phyloP scores from a whole-genome alignment of 805 yeast species.

The Millerozyma acaciae region DNA sequence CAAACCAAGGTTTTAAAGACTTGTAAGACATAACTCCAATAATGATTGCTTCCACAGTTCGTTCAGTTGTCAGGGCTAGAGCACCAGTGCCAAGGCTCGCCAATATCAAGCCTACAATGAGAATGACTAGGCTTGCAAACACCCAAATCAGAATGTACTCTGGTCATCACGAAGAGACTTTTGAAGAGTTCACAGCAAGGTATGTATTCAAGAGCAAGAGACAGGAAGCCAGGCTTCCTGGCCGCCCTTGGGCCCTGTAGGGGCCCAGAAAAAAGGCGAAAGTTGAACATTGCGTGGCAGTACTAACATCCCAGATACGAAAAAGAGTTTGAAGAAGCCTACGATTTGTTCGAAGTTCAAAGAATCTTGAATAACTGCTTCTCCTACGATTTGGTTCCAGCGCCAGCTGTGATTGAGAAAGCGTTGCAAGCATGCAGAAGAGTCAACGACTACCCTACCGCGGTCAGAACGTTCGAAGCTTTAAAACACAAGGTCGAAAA shows the following conservation, averaged over 20 bases:
- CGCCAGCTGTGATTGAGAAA: conserved; percentile 92
- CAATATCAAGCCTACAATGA: conserved; percentile 21
- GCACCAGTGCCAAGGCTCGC: conserved; percentile 25
- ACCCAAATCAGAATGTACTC: conserved; percentile 65
- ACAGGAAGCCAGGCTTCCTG: too few species aligned
- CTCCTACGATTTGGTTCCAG: conserved; percentile 97
- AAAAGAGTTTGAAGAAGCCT: conserved; percentile 78
- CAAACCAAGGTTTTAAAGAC: too few species aligned
- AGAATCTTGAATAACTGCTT: conserved; percentile 97
- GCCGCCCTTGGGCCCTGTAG: not conserved
- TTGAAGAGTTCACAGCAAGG: conserved; percentile 88
- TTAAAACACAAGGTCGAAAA: conserved; percentile 94
- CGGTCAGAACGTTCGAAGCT: conserved; percentile 97
- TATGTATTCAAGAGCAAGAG: conserved; percentile 40
- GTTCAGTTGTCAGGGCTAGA: conserved; percentile 41
- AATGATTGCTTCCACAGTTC: conserved; percentile 39
- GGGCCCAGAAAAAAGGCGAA: not conserved
- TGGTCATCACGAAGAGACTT: conserved; percentile 85
- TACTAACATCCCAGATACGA: conserved; percentile 61
- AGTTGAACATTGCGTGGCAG: not conserved
- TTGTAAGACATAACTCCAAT: conserved; percentile 6
- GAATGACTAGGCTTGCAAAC: conserved; percentile 18
- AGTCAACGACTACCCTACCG: conserved; percentile 98
- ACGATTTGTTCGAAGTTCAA: conserved; percentile 49
- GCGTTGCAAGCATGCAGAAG: conserved; percentile 98